Conservation (phyloP, 2,329 filamentous ascomycete genomes). For the Arthrobotrys sinensis region DNA sequence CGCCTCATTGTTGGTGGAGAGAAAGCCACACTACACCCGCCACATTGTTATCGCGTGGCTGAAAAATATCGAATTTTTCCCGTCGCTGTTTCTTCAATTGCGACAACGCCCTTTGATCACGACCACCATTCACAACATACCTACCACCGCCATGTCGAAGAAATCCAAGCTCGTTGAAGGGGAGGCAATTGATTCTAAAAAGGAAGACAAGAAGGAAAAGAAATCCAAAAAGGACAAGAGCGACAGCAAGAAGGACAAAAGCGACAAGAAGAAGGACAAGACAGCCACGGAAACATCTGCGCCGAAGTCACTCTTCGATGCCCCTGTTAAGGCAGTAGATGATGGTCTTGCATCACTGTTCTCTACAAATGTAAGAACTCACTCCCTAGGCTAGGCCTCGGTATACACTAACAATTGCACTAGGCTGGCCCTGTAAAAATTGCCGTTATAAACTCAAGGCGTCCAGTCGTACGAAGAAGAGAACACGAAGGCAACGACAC, state of each 20-base stretch:
- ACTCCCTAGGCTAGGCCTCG: not conserved
- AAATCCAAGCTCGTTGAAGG: constrained; percentile 43
- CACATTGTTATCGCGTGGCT: constrained; percentile 38
- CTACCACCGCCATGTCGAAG: constrained; percentile 42
- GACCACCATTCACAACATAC: constrained; percentile 8
- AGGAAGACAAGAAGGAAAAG: constrained; percentile 28
- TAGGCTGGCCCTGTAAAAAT: constrained; percentile 49
- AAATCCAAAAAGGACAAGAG: constrained; percentile 33
- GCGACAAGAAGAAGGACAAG: constrained; percentile 19
- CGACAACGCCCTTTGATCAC: constrained; percentile 7
- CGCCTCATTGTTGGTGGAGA: constrained; percentile 1
- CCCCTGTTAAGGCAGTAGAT: constrained; percentile 36
- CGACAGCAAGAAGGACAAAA: too few relatives aligned
- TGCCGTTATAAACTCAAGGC: constrained; percentile 30
- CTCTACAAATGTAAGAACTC: constrained; percentile 34
- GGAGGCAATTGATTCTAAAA: constrained; percentile 30
- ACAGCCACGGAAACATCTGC: constrained; percentile 7
- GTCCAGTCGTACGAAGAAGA: not conserved
- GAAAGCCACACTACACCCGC: not conserved
- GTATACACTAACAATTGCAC: not conserved
- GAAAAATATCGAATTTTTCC: constrained; percentile 41
- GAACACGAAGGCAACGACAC: not conserved
- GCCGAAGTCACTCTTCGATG: constrained; percentile 48
- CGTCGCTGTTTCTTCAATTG: constrained; percentile 23
- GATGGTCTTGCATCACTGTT: constrained; percentile 54